Evolutionary conservation across 208 protist species (phyloP).

Genomic region (Trypanosoma mega): DNA sequence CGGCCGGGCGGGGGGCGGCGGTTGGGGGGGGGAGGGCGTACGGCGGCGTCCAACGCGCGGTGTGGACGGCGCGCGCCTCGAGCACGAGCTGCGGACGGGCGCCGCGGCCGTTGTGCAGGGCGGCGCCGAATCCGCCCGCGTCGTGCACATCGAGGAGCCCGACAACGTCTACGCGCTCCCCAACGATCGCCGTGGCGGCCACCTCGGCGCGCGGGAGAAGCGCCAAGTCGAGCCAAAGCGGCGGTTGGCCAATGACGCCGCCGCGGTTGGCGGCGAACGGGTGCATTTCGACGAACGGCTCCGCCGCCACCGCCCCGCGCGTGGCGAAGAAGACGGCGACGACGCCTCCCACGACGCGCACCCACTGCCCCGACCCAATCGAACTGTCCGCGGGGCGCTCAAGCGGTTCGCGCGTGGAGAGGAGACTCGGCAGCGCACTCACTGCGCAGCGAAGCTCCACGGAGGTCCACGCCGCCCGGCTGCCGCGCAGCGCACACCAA

Average conservation of each 20-base stretch:
- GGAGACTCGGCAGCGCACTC: constrained; percentile 21
- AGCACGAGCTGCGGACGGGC: constrained; percentile 9
- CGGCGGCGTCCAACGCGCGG: constrained; percentile 24
- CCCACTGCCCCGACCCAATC: constrained; percentile 21
- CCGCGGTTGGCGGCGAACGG: constrained; percentile 11
- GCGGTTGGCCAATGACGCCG: constrained; percentile 8
- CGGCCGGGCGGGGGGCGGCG: no score
- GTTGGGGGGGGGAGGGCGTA: no score
- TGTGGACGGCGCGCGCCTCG: constrained; percentile 19
- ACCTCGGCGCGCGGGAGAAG: constrained; percentile 18
- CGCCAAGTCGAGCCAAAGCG: constrained; percentile 27
- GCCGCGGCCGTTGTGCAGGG: constrained; percentile 9
- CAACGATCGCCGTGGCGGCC: constrained; percentile 15
- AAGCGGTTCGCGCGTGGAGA: not conserved
- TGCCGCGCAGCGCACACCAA: constrained; percentile 12
- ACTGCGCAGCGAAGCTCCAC: constrained; percentile 9
- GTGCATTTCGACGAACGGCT: constrained; percentile 24
- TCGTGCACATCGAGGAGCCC: constrained; percentile 21
- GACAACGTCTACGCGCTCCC: constrained; percentile 24
- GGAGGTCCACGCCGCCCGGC: not conserved
- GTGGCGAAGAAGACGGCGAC: constrained; percentile 23
- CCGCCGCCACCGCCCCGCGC: constrained; percentile 17
- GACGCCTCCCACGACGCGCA: constrained; percentile 18
- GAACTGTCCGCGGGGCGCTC: constrained; percentile 13
- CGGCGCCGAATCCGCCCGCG: not conserved